Evolutionary conservation across 345 rosid genomes (phyloP).

Genomic region (Cardamine resedifolia): DNA sequence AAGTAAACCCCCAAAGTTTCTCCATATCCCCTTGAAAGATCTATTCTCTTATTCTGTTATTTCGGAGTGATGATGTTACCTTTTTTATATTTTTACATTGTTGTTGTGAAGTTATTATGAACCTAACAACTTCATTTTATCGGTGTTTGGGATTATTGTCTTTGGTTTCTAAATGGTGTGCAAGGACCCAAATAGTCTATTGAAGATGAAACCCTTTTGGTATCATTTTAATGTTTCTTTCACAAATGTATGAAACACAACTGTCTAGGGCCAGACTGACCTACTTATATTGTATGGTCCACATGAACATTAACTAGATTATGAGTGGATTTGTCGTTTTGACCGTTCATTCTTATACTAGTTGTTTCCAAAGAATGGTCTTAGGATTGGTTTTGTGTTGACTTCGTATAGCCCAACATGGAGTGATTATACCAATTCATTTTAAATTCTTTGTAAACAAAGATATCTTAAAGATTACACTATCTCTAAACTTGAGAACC

Average conservation of each 20-base stretch:
- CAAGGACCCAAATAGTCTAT: slow-evolving; percentile 5
- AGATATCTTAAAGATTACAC: neutral
- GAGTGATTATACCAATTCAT: neutral
- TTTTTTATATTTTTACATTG: slow-evolving; percentile 14
- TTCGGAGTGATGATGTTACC: slow-evolving; percentile 17
- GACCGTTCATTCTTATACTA: slow-evolving; percentile 1
- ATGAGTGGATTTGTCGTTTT: slow-evolving; percentile 5
- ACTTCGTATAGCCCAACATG: neutral
- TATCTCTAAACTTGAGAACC: neutral
- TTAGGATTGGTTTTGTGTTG: neutral
- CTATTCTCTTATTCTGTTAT: slow-evolving; percentile 14
- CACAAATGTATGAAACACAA: slow-evolving; percentile 3
- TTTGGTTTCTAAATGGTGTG: slow-evolving; percentile 19
- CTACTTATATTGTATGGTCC: neutral
- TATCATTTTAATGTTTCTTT: slow-evolving; percentile 3
- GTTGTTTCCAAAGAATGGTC: neutral
- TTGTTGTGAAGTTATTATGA: slow-evolving; percentile 29
- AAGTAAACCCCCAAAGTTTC: neutral
- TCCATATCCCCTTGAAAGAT: neutral
- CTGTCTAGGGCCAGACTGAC: neutral
- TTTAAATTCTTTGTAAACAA: neutral
- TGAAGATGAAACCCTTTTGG: slow-evolving; percentile 6
- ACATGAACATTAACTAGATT: slow-evolving; percentile 1
- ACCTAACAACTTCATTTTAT: slow-evolving; percentile 35
- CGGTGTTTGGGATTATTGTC: slow-evolving; percentile 16